Conservation (phyloP, 2,329 filamentous ascomycete genomes). For the Metarhizium sp. region DNA sequence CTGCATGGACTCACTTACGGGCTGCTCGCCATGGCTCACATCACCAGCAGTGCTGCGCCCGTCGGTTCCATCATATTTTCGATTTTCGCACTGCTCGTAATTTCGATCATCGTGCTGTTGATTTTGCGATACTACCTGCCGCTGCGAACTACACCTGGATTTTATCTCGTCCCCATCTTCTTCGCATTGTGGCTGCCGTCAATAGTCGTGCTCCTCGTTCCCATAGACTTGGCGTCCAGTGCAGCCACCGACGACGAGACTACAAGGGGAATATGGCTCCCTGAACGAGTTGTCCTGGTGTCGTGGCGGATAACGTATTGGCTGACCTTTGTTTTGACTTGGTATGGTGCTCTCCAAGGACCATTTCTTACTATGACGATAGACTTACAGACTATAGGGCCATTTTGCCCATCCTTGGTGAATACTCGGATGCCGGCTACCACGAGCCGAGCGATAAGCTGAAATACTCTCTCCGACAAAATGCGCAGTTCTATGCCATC, state of each 20-base stretch:
- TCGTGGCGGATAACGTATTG: constrained; percentile 95
- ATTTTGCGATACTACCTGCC: constrained; percentile 86
- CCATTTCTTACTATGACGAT: not conserved
- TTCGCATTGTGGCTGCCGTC: constrained; percentile 90
- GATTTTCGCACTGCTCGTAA: constrained; percentile 58
- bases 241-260: constrained; percentile 62
- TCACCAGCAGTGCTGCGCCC: constrained; percentile 46
- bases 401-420: constrained; percentile 84
- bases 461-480: constrained; percentile 75
- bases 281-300: constrained; percentile 66
- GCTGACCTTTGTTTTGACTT: constrained; percentile 91
- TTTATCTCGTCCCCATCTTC: constrained; percentile 86
- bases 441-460: constrained; percentile 74
- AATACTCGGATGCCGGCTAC: constrained; percentile 92
- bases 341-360: constrained; percentile 41
- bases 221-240: constrained; percentile 88
- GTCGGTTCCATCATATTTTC: constrained; percentile 76
- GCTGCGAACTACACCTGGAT: constrained; percentile 80
- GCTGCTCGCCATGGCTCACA: constrained; percentile 39
- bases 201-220: constrained; percentile 83
- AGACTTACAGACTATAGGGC: constrained; percentile 42
- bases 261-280: constrained; percentile 78
- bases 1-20: constrained; percentile 18
- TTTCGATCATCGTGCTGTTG: constrained; percentile 69
- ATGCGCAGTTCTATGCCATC: constrained; percentile 81